Evolutionary conservation across 2,329 filamentous ascomycete genomes (phyloP).

Genomic region (Lasiodiplodia sp.): DNA sequence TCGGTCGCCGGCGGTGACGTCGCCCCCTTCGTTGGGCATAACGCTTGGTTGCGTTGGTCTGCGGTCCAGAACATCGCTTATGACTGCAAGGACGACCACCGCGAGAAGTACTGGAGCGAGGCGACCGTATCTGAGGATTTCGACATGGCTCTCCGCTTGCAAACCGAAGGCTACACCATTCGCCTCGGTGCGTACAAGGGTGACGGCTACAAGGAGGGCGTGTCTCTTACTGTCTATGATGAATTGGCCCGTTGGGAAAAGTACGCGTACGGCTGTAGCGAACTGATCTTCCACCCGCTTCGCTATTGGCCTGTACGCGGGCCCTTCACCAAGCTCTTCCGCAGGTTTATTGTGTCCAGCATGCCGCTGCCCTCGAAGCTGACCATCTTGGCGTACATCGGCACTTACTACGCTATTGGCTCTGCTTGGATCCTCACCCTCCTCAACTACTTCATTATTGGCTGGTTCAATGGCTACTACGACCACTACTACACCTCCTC

Average conservation of each 20-base stretch:
- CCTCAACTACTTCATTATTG: conserved; percentile 77
- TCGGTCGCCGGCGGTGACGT: conserved; percentile 80
- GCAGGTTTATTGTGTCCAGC: conserved; percentile 73
- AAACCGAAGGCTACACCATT: conserved; percentile 75
- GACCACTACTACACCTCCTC: conserved; percentile 80
- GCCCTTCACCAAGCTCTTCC: conserved; percentile 81
- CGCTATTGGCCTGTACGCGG: conserved; percentile 75
- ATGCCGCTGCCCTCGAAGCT: conserved; percentile 79
- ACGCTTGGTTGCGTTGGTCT: conserved; percentile 77
- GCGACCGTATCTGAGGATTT: conserved; percentile 82
- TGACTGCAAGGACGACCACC: conserved; percentile 70
- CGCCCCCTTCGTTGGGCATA: conserved; percentile 82
- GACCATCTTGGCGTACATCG: conserved; percentile 78
- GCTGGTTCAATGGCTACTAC: conserved; percentile 78
- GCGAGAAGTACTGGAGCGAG: conserved; percentile 82
- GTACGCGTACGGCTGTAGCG: conserved; percentile 84
- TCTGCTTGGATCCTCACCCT: conserved; percentile 77
- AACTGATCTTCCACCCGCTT: conserved; percentile 81
- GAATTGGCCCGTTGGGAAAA: conserved; percentile 87
- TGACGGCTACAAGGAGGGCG: conserved; percentile 82
- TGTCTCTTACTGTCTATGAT: conserved; percentile 84
- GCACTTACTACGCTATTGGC: conserved; percentile 80
- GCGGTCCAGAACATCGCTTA: conserved; percentile 78
- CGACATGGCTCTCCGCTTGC: conserved; percentile 80
- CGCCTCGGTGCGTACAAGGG: conserved; percentile 76